Evolutionary conservation across 257 asterid genomes (phyloP), one percentile per base, ranked within the genome.

Genomic region (Vinca minor): DNA sequence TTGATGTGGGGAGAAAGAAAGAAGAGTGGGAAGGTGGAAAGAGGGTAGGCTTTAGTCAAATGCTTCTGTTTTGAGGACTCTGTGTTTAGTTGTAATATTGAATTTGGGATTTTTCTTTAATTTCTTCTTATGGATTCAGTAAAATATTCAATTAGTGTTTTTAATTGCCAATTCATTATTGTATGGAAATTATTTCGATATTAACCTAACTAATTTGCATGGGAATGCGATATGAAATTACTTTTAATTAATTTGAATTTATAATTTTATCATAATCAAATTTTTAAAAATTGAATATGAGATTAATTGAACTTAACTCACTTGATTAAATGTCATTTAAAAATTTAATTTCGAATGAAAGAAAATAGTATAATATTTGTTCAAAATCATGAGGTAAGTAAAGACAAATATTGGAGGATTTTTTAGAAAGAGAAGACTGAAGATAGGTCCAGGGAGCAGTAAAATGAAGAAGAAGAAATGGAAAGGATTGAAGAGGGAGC

Each of bases 31-130:
- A 42, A 10, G 49, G 14, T 53, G 17, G 31, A 52, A 12, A 4
- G 31, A 29, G 67, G 48, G 38, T 60, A 31, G 32, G 64, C 53
- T 65, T n/a, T 53, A 39, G 81, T 75, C 80, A 71, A 75, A 71
- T 68, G 70, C n/a, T 75, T 44, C 60, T 54, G 66, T 65, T 70
- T 64, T 58, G 53, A 42, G 60, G n/a, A 64, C 47, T 38, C 20
- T 46, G 31, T 39, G 49, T 26, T 26, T 39, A 35, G 73, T 60
- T 48, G 61, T 68, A 59, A 59, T 48, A 31, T 44, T 32, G 59
- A 26, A 57, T 11, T 57, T 34, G 36, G 11, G n/a, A n/a, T n/a
- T n/a, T n/a, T n/a, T n/a, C n/a, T n/a, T n/a, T n/a, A n/a, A n/a
- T n/a, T 28, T 52, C 6, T 52, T 15, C 58, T 52, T 3, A 31